Evolutionary conservation across 192 early-diverging fungal genomes (phyloP), one percentile per base, ranked within the genome.

Genomic region (Coemansia sp.): DNA sequence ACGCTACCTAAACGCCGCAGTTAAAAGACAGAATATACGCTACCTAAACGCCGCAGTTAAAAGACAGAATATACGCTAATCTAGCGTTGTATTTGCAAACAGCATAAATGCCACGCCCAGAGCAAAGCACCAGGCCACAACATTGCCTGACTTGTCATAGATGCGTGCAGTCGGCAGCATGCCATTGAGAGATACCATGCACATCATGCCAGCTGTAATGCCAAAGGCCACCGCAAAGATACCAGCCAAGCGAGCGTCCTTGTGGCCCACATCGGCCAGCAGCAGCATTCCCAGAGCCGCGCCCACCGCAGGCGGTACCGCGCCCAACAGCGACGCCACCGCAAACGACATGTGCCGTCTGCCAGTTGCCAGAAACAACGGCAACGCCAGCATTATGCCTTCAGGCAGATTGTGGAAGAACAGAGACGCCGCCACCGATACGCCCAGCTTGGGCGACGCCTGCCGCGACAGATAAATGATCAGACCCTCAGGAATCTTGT

Each of bases 371-470:
- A 78, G 49, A 25, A 67, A 83, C 17, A 83, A 62, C 10, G 81
- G 75, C 62, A 83, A 38, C 6, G 76, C 81, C 15, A 83, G 67
- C 65, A 71, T 83, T 55, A 83, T 53, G 19, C 81, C 81, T 45
- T 83, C 81, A 3, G 81, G 81, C 23, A 83, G 63, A 56, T 83
- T 83, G 65, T 83, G 81, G 48, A 78, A 69, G 19, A 74, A 70
- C 39, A 83, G 66, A 15, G 81, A 73, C 6, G 67, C 66, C 3
- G 72, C 69, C 41, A 83, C 69, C 2, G 69, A 70, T 24, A 70
- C 32, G 2, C 81, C 81, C 29, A 79, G 73, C 60, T 65, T 60
- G n/a, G 75, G 60, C 35, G 72, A 72, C 17, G 75, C 73, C 43
- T 63, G 56, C 6, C 69, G 66, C 14, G 75, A 72, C 19, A 79